Base-by-base conservation (phyloP, 2,329 filamentous ascomycete genomes). In the Zymoseptoria passerinii region DNA sequence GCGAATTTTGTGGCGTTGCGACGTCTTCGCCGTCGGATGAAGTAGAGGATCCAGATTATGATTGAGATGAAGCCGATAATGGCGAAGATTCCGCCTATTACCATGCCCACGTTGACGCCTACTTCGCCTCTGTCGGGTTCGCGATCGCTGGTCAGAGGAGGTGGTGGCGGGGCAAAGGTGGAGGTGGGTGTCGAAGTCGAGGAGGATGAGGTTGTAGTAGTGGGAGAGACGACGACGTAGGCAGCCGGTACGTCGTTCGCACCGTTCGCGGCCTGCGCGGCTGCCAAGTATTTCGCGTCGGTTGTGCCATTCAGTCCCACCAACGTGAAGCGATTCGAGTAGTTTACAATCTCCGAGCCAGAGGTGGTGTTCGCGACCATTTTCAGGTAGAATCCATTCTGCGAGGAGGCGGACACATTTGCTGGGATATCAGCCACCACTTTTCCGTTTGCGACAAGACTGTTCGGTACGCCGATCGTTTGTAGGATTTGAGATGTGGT, bases 221-320 rank as follows among this genome's bases (percentile, higher is more conserved):
- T 29, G 4, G 60, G 54, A 10, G 18, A 16, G 5, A 63, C 54
- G 48, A 65, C 65, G 50, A 61, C 61, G 40, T 66, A 63, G 28
- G 61, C 58, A 23, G 48, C 54, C 1, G 64, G 64, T 7, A 66
- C 64, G 50, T 65, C 57, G 9, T 57, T 50, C 19, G 48, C 27
- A 2, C 64, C 64, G 9, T 50, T 48, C 8, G 53, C 59, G 13
- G 54, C 55, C 44, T 60, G 63, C 13, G 64, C 64, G 19, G 57
- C 64, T 28, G 61, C 57, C 16, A 70, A 64, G 52, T 80, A 71
- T 44, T 65, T 66, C 1, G 74, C 58, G 1, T 78, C 73, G 65
- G 86, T 86, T 3, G 73, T 72, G 28, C 84, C 84, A 2, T 79
- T 84, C 84, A 88, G 86, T 64, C 78, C 79, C 19, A 76, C 77